Conservation (phyloP, 768 basidiomycete genomes). For the Coprinopsis sp. region DNA sequence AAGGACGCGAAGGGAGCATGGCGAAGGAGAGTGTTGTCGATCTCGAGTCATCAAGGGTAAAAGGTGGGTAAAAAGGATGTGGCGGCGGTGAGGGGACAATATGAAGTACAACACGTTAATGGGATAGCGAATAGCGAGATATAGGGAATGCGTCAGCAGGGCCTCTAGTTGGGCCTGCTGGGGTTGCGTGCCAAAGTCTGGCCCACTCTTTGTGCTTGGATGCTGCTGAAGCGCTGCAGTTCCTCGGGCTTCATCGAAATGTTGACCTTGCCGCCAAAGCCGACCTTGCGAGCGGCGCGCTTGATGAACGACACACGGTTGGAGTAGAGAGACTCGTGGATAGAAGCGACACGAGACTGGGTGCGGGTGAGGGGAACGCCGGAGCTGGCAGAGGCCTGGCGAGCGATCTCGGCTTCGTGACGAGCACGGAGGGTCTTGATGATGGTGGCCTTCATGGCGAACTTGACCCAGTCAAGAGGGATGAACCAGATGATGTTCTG, state of each 20-base stretch:
- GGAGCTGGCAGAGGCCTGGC: slow-evolving; percentile 24
- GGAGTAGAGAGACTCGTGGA: slow-evolving; percentile 91
- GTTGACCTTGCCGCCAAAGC: slow-evolving; percentile 74
- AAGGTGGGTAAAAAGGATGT: not conserved
- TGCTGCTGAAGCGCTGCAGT: slow-evolving; percentile 77
- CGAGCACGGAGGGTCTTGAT: slow-evolving; percentile 80
- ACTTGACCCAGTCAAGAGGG: slow-evolving; percentile 94
- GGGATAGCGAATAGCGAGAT: not conserved
- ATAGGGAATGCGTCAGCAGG: not conserved
- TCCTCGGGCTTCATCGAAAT: slow-evolving; percentile 68
- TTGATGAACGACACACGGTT: slow-evolving; percentile 93
- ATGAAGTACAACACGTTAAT: slow-evolving; percentile 1
- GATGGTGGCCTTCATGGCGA: slow-evolving; percentile 90
- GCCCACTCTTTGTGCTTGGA: slow-evolving; percentile 76
- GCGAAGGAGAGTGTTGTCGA: not conserved
- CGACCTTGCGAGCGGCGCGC: slow-evolving; percentile 80
- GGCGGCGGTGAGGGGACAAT: not conserved
- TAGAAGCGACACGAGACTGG: slow-evolving; percentile 84
- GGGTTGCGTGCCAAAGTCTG: slow-evolving; percentile 75
- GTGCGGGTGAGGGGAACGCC: slow-evolving; percentile 81
- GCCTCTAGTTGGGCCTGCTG: slow-evolving; percentile 21
- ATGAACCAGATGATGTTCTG: slow-evolving; percentile 96
- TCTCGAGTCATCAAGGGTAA: not conserved
- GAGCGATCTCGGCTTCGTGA: slow-evolving; percentile 40
- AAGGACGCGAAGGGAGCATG: not conserved